Base-by-base conservation (phyloP, 306 rosid species). In the Inga laurina region DNA sequence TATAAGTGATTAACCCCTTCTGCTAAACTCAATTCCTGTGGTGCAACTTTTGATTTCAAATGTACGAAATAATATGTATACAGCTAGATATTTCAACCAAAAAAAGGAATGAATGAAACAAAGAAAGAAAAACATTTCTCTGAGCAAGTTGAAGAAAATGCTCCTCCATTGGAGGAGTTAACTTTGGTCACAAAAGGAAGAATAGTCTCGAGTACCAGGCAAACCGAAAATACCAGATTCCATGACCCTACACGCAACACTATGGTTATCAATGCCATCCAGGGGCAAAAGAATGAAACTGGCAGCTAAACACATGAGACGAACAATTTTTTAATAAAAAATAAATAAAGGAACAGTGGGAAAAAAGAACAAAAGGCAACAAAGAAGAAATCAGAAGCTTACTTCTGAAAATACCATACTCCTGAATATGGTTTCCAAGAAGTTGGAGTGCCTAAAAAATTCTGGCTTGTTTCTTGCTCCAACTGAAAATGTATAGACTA, bases 401-500 rank as follows among this genome's bases (percentile, higher is more conserved):
- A 10, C 7, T 86, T 82, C 62, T 44, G 62, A 77, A 77, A 34
- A 84, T 80, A 77, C 34, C 86, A 84, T 82, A 76, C 85, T 84
- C 77, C 71, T 62, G 43, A 83, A 65, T 65, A 27, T 27, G 71
- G 81, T 84, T 84, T 83, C 82, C 88, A 87, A 83, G 81, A 51
- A 74, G 84, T 81, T 83, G 89, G 85, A 86, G 87, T 75, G 97
- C 97, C 94, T 85, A 46, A 86, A 91, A 93, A 91, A 93, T 57
- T 87, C 82, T 86, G 95, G 90, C 91, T 51, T 59, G 77, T 78
- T 85, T 79, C 76, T 84, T 87, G 86, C 87, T 82, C 87, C 94
- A 84, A 82, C 89, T 80, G 84, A 82, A 85, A 82, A 34, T 79
- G 81, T 80, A 80, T 70, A 79, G 79, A 79, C 66, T 65, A 71